Percentiles rank a stretch among this genome's conserved stretches.
These are phyloP conservation scores for Cystobasidium slooffiae DNA, from an alignment of 1,284 basidiomycete genomes.

Conservation along the genomic window DNA sequence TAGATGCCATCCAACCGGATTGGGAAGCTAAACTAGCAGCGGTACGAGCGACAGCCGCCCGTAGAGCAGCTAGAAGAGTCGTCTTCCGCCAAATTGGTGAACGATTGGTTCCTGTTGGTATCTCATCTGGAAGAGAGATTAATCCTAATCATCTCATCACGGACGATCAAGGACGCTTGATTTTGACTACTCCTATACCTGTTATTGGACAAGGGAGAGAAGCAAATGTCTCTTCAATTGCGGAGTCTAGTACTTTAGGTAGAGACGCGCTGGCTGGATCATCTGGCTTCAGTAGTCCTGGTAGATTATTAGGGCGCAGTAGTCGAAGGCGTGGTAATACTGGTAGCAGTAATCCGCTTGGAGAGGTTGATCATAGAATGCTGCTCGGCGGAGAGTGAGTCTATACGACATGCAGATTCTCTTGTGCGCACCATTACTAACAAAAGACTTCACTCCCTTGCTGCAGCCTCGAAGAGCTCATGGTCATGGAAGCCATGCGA, in stretches of 20 bases:
- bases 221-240: conserved; percentile 33
- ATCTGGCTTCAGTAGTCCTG: conserved; percentile 38
- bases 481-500: conserved; percentile 99
- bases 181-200: conserved; percentile 57
- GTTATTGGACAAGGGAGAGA: conserved; percentile 65
- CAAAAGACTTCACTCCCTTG: background rate
- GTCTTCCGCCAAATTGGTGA: conserved; percentile 99
- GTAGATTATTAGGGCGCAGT: conserved; percentile 41
- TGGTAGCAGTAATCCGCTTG: background rate
- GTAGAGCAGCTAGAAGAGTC: conserved; percentile 90
- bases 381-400: conserved; percentile 47
- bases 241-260: conserved; percentile 21
- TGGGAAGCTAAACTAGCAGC: conserved; percentile 92
- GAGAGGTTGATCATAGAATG: conserved; percentile 45
- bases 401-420: conserved; percentile 19
- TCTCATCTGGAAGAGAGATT: conserved; percentile 69
- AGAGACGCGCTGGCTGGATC: conserved; percentile 11
- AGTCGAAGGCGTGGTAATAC: conserved; percentile 14
- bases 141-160: conserved; percentile 64
- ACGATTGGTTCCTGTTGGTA: conserved; percentile 91
- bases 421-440: background rate
- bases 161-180: conserved; percentile 56
- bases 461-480: conserved; percentile 66
- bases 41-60: conserved; percentile 80
- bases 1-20: conserved; percentile 87